A percentile compares a stretch with the other conserved stretches of the same genome.
These are phyloP conservation scores for Bocquillonia castaneifolia DNA, from an alignment of 441 rosid genomes.

Conservation along the genomic window DNA sequence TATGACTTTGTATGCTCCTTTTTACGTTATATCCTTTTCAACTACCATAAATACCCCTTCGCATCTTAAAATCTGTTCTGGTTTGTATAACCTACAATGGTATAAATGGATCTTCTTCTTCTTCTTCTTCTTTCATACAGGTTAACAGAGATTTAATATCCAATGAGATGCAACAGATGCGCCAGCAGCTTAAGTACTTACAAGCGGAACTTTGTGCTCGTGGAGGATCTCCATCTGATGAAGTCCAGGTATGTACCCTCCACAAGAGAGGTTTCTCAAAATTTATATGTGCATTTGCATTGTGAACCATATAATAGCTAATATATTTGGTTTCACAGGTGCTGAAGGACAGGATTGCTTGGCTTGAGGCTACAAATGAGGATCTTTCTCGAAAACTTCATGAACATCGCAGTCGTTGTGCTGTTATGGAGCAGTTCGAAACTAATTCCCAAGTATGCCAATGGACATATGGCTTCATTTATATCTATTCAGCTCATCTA, in stretches of 20 bases:
- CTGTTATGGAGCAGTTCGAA: conserved; percentile 47
- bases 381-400: conserved; percentile 89
- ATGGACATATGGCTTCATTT: conserved; percentile 1
- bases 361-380: conserved; percentile 90
- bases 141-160: conserved; percentile 92
- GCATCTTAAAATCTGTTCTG: not conserved
- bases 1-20: not conserved
- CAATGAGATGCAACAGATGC: conserved; percentile 93
- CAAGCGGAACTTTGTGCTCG: conserved; percentile 95
- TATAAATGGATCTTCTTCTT: conserved; percentile 5
- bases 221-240: conserved; percentile 67
- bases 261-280: conserved; percentile 1
- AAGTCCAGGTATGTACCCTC: conserved; percentile 59
- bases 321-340: conserved; percentile 33
- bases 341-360: conserved; percentile 79
- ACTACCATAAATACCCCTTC: not conserved
- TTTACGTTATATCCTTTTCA: not conserved
- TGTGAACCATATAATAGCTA: not conserved
- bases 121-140: conserved; percentile 31
- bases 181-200: conserved; percentile 81
- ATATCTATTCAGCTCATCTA: not conserved
- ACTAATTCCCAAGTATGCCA: conserved; percentile 64
- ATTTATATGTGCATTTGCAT: not conserved
- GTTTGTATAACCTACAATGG: not conserved
- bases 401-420: conserved; percentile 63